phyloP scores from a whole-genome alignment of 2,329 filamentous ascomycete species.

The Tolypocladium paradoxum region DNA sequence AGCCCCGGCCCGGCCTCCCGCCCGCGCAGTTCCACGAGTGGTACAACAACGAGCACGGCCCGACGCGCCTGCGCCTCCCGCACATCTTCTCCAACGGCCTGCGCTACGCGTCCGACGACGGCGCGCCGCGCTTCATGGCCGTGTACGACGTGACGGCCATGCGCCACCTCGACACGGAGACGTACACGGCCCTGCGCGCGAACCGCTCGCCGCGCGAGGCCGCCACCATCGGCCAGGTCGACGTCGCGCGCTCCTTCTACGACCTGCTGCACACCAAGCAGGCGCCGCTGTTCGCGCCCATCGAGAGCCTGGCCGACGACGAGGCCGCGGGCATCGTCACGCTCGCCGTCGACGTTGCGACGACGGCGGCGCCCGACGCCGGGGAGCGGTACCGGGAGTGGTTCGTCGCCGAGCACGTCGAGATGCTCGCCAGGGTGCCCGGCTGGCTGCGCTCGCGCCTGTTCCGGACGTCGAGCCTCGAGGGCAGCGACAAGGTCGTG shows the following conservation, averaged over 20 bases:
- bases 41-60: constrained; percentile 92
- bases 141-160: constrained; percentile 74
- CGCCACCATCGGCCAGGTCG: constrained; percentile 42
- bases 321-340: constrained; percentile 50
- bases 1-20: constrained; percentile 57
- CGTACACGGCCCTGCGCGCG: constrained; percentile 57
- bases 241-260: constrained; percentile 61
- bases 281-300: constrained; percentile 42
- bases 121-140: constrained; percentile 56
- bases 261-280: constrained; percentile 51
- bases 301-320: constrained; percentile 49
- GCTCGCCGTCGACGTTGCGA: constrained; percentile 48
- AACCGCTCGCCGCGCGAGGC: constrained; percentile 44
- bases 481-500: constrained; percentile 37
- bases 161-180: constrained; percentile 55
- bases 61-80: constrained; percentile 64
- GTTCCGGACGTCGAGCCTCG: constrained; percentile 56
- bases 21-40: constrained; percentile 72
- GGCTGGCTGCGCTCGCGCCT: constrained; percentile 69
- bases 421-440: constrained; percentile 60
- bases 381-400: constrained; percentile 50
- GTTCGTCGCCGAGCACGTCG: constrained; percentile 66
- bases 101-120: constrained; percentile 62
- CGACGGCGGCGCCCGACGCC: constrained; percentile 38
- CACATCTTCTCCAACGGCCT: constrained; percentile 68